Conservation (phyloP, 2,329 filamentous ascomycete genomes). For the Aciculosporium take region DNA sequence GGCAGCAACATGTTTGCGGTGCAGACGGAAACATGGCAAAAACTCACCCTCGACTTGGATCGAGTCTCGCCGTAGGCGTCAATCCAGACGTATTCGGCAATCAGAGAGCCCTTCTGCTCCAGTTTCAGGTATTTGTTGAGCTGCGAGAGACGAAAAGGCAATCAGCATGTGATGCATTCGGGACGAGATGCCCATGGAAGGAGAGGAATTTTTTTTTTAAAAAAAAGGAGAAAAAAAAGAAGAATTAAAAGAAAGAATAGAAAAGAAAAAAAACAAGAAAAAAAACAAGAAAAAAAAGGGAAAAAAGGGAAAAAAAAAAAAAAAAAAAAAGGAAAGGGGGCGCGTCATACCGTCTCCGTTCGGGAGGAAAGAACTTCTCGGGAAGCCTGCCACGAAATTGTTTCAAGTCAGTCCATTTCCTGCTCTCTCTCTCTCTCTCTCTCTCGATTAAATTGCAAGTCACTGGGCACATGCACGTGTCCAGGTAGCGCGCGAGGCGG, state of each 20-base stretch:
- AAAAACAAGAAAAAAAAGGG: no score
- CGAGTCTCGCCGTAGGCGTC: conserved; percentile 70
- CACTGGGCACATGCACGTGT: no score
- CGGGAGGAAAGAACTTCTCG: conserved; percentile 16
- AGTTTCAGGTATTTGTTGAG: conserved; percentile 85
- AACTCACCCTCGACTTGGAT: conserved; percentile 88
- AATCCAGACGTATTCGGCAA: conserved; percentile 97
- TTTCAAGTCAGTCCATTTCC: background rate
- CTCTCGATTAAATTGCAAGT: no score
- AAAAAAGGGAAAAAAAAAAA: no score
- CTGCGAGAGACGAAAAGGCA: conserved; percentile 31
- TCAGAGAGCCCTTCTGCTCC: conserved; percentile 75
- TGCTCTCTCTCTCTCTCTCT: background rate
- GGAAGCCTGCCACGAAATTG: conserved; percentile 12
- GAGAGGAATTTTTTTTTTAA: no score
- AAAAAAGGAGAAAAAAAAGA: no score
- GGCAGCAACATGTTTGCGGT: no score
- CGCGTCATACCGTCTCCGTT: conserved; percentile 20
- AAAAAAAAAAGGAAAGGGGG: no score
- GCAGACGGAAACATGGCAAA: conserved; percentile 6
- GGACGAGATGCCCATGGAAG: no score
- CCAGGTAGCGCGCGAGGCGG: no score
- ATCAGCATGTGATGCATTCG: conserved; percentile 12
- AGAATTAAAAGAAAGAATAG: no score
- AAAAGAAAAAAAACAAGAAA: no score